These are phyloP conservation scores for Williopsis jadinii DNA, from an alignment of 1,139 yeast genomes.

Conservation along the genomic window DNA sequence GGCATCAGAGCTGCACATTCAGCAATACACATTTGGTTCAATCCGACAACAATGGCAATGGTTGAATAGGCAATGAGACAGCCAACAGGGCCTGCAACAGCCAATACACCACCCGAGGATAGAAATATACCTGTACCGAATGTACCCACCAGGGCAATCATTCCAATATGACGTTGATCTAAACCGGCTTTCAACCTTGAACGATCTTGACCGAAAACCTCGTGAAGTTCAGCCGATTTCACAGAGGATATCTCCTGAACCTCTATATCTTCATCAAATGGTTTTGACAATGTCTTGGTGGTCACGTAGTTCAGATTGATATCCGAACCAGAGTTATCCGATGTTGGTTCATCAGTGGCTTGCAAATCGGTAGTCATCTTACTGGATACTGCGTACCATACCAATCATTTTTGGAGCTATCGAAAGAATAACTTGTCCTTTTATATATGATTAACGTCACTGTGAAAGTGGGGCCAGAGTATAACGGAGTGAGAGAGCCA, in stretches of 20 bases:
- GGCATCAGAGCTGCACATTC: slow-evolving; percentile 31
- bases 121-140: slow-evolving; percentile 54
- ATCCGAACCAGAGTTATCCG: no score
- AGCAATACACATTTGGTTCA: slow-evolving; percentile 24
- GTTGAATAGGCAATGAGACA: slow-evolving; percentile 41
- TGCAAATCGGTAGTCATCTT: no score
- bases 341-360: no score
- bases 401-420: no score
- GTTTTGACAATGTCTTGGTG: no score
- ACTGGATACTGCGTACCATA: no score
- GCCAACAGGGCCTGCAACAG: slow-evolving; percentile 50
- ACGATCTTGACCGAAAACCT: slow-evolving; percentile 29
- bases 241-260: slow-evolving; percentile 6
- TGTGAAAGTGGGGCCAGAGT: no score
- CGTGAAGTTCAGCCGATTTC: slow-evolving; percentile 4
- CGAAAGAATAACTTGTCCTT: no score
- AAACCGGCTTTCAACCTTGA: slow-evolving; percentile 18
- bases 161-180: slow-evolving; percentile 29
- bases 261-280: slow-evolving; percentile 4
- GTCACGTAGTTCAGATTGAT: no score
- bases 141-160: slow-evolving; percentile 31
- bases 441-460: no score
- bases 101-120: slow-evolving; percentile 46
- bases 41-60: slow-evolving; percentile 40
- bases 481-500: no score